Conservation (phyloP, 805 yeast genomes). For the Cyberlindnera sargentensis region DNA sequence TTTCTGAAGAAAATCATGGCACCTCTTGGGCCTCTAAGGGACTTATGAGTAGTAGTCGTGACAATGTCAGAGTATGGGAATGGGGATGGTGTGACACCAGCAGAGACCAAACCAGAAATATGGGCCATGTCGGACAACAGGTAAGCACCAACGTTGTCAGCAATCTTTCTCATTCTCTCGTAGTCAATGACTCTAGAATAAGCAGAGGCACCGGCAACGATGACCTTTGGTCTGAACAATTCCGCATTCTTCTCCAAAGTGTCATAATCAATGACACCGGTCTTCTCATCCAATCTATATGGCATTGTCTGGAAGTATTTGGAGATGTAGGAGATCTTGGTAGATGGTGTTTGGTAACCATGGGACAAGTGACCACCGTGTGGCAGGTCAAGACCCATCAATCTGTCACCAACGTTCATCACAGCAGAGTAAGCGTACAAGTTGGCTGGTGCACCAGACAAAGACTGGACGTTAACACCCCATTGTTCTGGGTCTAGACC, state of each 20-base stretch:
- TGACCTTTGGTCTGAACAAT: slow-evolving; percentile 87
- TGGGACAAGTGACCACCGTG: slow-evolving; percentile 98
- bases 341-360: slow-evolving; percentile 88
- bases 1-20: slow-evolving; percentile 96
- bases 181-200: slow-evolving; percentile 89
- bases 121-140: slow-evolving; percentile 96
- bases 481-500: slow-evolving; percentile 68
- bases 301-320: slow-evolving; percentile 98
- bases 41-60: slow-evolving; percentile 96
- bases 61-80: slow-evolving; percentile 92
- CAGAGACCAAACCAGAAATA: slow-evolving; percentile 92
- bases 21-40: slow-evolving; percentile 98
- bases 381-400: slow-evolving; percentile 97
- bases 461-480: slow-evolving; percentile 97
- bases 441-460: slow-evolving; percentile 96
- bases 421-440: slow-evolving; percentile 87
- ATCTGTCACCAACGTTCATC: slow-evolving; percentile 81
- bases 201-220: slow-evolving; percentile 97
- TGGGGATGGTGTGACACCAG: slow-evolving; percentile 90
- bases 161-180: slow-evolving; percentile 81
- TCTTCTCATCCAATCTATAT: slow-evolving; percentile 75
- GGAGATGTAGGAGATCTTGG: slow-evolving; percentile 86
- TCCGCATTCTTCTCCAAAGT: slow-evolving; percentile 73
- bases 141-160: slow-evolving; percentile 91
- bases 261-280: slow-evolving; percentile 92